A percentile compares a stretch with the other conserved stretches of the same genome.
Conservation (phyloP, 2,329 filamentous ascomycete species). For the Diaporthe aspalathi region DNA sequence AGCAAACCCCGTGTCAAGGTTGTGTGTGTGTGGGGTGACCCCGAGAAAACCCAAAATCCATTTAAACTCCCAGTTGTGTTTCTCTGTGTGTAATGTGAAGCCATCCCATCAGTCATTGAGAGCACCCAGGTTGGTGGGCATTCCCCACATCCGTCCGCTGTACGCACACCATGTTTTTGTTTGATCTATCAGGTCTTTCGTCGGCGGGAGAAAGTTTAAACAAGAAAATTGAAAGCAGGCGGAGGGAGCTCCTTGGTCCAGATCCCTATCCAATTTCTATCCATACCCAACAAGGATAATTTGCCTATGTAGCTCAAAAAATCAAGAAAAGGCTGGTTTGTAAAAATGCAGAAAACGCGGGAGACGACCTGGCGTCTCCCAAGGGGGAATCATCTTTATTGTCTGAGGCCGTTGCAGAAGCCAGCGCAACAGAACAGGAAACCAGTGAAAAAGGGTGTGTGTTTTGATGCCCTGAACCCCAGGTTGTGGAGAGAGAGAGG, state of each 20-base stretch:
- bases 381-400: slow-evolving; percentile 36
- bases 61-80: slow-evolving; percentile 33
- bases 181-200: slow-evolving; percentile 30
- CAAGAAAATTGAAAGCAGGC: background rate
- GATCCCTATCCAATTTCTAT: slow-evolving; percentile 19
- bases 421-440: slow-evolving; percentile 26
- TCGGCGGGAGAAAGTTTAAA: slow-evolving; percentile 26
- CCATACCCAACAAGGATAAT: slow-evolving; percentile 17
- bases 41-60: slow-evolving; percentile 37
- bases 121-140: too few species aligned
- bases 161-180: slow-evolving; percentile 22
- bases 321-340: background rate
- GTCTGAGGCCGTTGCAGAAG: background rate
- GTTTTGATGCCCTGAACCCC: slow-evolving; percentile 1
- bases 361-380: slow-evolving; percentile 34
- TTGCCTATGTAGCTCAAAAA: too few species aligned
- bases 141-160: slow-evolving; percentile 11
- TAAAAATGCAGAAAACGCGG: slow-evolving; percentile 22
- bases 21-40: slow-evolving; percentile 30
- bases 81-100: slow-evolving; percentile 27
- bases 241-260: background rate
- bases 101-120: too few species aligned
- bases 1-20: slow-evolving; percentile 2
- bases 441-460: slow-evolving; percentile 2
- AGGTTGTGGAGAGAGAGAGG: background rate